Percentiles rank a stretch among this genome's conserved stretches.
Evolutionary conservation across 805 yeast species (phyloP).

Genomic region (Saccharomycopsis sp.): DNA sequence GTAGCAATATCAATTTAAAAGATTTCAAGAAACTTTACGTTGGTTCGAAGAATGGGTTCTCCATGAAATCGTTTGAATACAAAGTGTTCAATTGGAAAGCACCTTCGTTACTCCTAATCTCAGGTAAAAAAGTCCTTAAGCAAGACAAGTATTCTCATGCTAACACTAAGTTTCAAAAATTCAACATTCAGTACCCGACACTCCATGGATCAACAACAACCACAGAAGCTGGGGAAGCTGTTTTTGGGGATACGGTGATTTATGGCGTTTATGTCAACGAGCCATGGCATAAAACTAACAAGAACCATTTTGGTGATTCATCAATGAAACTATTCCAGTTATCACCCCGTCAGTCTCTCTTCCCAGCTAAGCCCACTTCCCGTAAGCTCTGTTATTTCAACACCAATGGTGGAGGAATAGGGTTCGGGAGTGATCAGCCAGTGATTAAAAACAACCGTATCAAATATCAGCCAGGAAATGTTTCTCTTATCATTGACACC

Average conservation of each 20-base stretch:
- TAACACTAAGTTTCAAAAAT: slow-evolving; percentile 27
- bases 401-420: slow-evolving; percentile 72
- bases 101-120: slow-evolving; percentile 64
- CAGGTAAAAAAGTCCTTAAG: slow-evolving; percentile 47
- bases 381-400: slow-evolving; percentile 53
- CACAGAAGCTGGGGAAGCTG: background rate
- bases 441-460: slow-evolving; percentile 36
- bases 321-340: slow-evolving; percentile 56
- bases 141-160: background rate
- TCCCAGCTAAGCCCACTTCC: slow-evolving; percentile 31
- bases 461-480: slow-evolving; percentile 61
- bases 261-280: slow-evolving; percentile 59
- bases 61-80: slow-evolving; percentile 79
- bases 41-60: slow-evolving; percentile 51
- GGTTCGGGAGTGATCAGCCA: slow-evolving; percentile 73
- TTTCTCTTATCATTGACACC: slow-evolving; percentile 72
- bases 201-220: slow-evolving; percentile 16
- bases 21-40: slow-evolving; percentile 12
- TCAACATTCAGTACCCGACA: slow-evolving; percentile 37
- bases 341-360: slow-evolving; percentile 58
- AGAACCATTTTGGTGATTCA: slow-evolving; percentile 62
- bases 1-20: slow-evolving; percentile 2
- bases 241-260: slow-evolving; percentile 31
- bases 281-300: slow-evolving; percentile 76
- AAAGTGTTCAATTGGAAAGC: slow-evolving; percentile 87